Evolutionary conservation across 2,329 filamentous ascomycete genomes (phyloP).

Genomic region (Sporothrix schenckii): DNA sequence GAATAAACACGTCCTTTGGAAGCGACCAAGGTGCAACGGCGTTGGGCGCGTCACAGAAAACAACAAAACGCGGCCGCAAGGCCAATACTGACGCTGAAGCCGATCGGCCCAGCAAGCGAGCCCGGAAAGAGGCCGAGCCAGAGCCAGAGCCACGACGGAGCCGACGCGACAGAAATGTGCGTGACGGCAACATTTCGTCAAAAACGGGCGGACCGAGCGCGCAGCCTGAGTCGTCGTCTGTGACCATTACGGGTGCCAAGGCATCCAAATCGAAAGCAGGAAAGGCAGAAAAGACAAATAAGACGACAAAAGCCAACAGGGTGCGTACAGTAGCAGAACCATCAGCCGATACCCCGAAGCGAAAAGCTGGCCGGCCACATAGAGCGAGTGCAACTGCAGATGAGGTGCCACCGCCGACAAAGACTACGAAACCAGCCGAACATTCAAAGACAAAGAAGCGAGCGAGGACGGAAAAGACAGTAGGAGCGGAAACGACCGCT

Average conservation of each 20-base stretch:
- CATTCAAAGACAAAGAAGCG: not conserved
- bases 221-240: not conserved
- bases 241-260: not conserved
- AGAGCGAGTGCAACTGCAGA: not conserved
- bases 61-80: conserved; percentile 14
- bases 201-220: not conserved
- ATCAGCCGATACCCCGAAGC: not conserved
- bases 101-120: conserved; percentile 26
- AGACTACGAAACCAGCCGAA: not conserved
- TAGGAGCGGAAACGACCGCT: not conserved
- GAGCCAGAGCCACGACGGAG: conserved; percentile 32
- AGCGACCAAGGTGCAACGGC: conserved; percentile 6
- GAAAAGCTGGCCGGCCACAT: conserved; percentile 19
- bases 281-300: not conserved
- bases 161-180: conserved; percentile 34
- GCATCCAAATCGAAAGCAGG: conserved; percentile 6
- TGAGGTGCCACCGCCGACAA: not conserved
- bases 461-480: not conserved
- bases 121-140: not conserved
- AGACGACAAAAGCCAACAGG: not conserved
- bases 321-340: not conserved
- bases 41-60: conserved; percentile 19
- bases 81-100: not conserved
- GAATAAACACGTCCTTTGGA: conserved; percentile 30
- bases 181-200: conserved; percentile 30